A percentile compares a stretch with the other conserved stretches of the same genome.
phyloP scores from a whole-genome alignment of 2,329 filamentous ascomycete species.

The Colletotrichum sp. region DNA sequence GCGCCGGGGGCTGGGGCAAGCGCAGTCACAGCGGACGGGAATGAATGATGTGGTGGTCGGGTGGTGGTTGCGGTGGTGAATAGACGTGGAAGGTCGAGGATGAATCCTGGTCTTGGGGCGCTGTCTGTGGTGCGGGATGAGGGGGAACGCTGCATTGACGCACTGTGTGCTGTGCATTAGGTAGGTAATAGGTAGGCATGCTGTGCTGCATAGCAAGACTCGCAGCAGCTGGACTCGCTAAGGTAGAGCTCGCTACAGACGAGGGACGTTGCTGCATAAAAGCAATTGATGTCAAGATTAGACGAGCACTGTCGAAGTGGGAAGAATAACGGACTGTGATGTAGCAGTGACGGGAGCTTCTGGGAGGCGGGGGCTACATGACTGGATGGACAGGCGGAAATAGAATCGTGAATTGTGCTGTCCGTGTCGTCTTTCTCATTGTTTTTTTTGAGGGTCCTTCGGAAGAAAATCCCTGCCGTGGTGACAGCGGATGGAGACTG shows the following conservation, averaged over 20 bases:
- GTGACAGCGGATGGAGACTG: neutral
- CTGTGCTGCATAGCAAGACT: neutral
- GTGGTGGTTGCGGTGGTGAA: neutral
- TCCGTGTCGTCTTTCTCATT: neutral
- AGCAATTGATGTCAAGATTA: neutral
- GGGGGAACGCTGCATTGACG: neutral
- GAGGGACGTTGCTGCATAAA: neutral
- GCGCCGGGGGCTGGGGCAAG: neutral
- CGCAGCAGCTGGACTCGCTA: neutral
- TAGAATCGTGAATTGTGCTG: neutral
- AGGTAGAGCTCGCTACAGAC: neutral
- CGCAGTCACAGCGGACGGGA: neutral
- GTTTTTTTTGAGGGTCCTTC: neutral
- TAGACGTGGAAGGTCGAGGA: neutral
- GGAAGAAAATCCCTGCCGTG: slow-evolving; percentile 8
- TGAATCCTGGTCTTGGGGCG: neutral
- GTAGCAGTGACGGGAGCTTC: neutral
- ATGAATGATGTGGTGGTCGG: neutral
- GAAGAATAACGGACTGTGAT: neutral
- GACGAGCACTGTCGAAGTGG: slow-evolving; percentile 6
- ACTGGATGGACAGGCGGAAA: neutral
- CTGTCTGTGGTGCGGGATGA: neutral
- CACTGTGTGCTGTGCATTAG: slow-evolving; percentile 4
- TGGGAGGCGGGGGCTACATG: neutral
- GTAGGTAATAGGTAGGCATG: neutral